Evolutionary conservation across 306 rosid species (phyloP).

Genomic region (Vachellia collinsii): DNA sequence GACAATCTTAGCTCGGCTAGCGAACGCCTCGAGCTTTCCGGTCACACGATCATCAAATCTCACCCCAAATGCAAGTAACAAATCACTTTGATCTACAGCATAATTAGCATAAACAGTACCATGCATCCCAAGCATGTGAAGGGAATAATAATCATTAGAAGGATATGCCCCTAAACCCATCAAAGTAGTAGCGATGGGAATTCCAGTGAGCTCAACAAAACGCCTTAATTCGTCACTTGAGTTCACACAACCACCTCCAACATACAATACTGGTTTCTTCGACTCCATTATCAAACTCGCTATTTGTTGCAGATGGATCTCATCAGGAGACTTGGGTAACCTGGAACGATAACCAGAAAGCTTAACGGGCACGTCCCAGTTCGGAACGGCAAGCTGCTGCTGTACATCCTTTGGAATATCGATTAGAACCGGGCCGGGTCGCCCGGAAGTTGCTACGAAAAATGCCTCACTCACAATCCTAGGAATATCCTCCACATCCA

Average conservation of each 20-base stretch:
- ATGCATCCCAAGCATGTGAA: conserved; percentile 93
- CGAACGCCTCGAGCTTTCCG: conserved; percentile 84
- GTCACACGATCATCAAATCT: conserved; percentile 96
- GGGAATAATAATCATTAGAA: conserved; percentile 50
- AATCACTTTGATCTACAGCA: conserved; percentile 74
- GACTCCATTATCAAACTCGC: conserved; percentile 61
- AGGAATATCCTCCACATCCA: conserved; percentile 89
- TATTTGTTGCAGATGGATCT: conserved; percentile 58
- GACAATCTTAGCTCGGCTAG: conserved; percentile 86
- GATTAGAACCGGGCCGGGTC: conserved; percentile 85
- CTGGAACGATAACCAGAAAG: conserved; percentile 66
- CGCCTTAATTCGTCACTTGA: conserved; percentile 67
- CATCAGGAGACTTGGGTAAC: conserved; percentile 58
- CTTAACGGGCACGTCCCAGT: conserved; percentile 58
- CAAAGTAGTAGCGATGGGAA: conserved; percentile 83
- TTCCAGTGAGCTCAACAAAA: conserved; percentile 70
- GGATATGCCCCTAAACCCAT: conserved; percentile 90
- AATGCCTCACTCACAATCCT: conserved; percentile 73
- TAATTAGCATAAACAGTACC: conserved; percentile 93
- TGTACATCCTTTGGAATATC: conserved; percentile 89
- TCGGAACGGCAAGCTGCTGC: conserved; percentile 81
- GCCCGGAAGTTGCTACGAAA: conserved; percentile 71
- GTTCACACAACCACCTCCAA: conserved; percentile 87
- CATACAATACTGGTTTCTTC: conserved; percentile 76
- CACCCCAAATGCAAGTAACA: conserved; percentile 90